Base-by-base conservation (phyloP, 306 rosid genomes). In the Lupinus albus region DNA sequence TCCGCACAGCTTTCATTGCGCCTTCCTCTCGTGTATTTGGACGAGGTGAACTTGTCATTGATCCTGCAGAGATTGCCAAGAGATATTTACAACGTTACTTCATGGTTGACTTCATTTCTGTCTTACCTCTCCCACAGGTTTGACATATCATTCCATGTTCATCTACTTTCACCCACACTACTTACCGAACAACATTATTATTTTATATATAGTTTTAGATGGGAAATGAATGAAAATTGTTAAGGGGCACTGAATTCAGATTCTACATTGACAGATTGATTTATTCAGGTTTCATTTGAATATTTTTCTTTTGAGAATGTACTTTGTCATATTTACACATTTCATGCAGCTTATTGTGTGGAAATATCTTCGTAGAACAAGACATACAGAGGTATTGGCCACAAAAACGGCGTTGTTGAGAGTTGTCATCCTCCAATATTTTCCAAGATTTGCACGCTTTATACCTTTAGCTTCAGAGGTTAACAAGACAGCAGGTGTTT, bases 11-110 rank as follows among this genome's bases (percentile, higher is more conserved):
- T 54, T 93, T 59, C 55, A 86, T 93, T 35, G 95, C 94, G 0
- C 98, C 98, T 9, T 89, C 96, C 0, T 93, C 98, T 38, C 77
- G 97, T 50, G 97, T 93, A 38, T 89, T 93, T 21, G 98, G 98
- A 36, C 77, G 98, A 78, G 98, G 98, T 45, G 98, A 93, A 70
- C 98, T 93, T 50, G 98, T 93, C 25, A 93, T 88, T 33, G 96
- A 89, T 76, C 85, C 97, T 67, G 38, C 77, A 14, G 51, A 89
- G 81, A 93, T 89, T 53, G 98, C 96, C 4, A 72, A 44, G 75
- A 80, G 96, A 61, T 93, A 93, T 72, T 84, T 93, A n/a, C 81
- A 7, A 44, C 91, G 84, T 14, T 84, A 86, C 67, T 93, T 89
- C 81, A 1, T 88, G 8, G 57, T 91, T 16, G 98, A 93, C 76